Base-by-base conservation (phyloP, 2,329 filamentous ascomycete species). In the Dendryphion nanum region DNA sequence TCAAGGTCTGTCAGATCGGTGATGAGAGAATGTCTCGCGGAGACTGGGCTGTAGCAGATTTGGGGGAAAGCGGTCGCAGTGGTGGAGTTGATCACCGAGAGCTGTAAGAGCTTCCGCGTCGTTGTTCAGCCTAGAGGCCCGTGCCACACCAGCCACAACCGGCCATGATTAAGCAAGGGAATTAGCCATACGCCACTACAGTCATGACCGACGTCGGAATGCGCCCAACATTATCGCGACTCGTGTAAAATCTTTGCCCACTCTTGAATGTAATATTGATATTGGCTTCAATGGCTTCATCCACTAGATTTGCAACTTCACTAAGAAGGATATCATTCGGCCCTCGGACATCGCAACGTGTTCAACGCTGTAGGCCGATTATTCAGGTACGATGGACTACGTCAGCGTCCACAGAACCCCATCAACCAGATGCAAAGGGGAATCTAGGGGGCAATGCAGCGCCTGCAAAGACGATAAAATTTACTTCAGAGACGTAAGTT, bases 401-500 rank as follows among this genome's bases (percentile, higher is more conserved):
- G 30, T 64, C 67, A 38, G 67, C 68, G 33, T 67, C 61, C 31
- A 64, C 65, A 40, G 67, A 71, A 47, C 66, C 68, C 38, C 59
- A 63, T 35, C 63, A 68, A 38, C 56, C 57, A 20, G 59, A 66
- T 48, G 51, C 51, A 12, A 55, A 66, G 17, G 67, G 59, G 19
- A 50, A 50, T 14, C 51, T 61, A 7, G 61, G 63, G 33, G 62
- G 55, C 12, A 47, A 39, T n/a, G 45, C 66, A 14, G 59, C 61
- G 19, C 51, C 61, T 41, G 41, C 61, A 34, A 72, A 74, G 48
- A 56, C 67, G 13, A 73, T 84, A 60, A 87, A 86, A 65, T 86
- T 86, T 70, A 98, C 93, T 13, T 81, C 87, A 37, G 87, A 95
- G 52, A 85, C 83, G 61, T 82, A 78, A 32, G 28, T 15, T 20